A percentile compares a stretch with the other conserved stretches of the same genome.
Conservation (phyloP, 345 rosid species). For the Litchi chinensis region DNA sequence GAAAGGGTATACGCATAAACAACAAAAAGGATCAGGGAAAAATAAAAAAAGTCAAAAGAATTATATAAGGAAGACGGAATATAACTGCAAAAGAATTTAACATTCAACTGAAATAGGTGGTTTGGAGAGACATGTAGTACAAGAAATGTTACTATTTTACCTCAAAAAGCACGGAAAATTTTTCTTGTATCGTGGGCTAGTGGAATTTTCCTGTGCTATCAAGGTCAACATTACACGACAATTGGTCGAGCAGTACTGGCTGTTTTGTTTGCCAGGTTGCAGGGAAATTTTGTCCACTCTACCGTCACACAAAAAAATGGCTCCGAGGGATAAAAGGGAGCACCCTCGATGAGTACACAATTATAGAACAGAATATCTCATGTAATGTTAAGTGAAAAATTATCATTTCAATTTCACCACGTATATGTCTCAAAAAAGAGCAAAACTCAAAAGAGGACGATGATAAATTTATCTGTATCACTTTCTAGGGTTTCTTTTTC, state of each 20-base stretch:
- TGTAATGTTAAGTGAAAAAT: neutral
- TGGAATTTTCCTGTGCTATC: slow-evolving; percentile 30
- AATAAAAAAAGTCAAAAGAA: neutral
- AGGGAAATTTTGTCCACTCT: slow-evolving; percentile 18
- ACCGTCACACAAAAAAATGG: neutral
- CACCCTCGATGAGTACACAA: slow-evolving; percentile 32
- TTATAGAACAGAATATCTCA: slow-evolving; percentile 21
- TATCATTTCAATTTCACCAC: neutral
- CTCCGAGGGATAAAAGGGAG: slow-evolving; percentile 11
- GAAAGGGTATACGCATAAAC: too few species aligned
- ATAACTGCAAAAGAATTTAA: neutral
- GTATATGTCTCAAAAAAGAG: slow-evolving; percentile 1
- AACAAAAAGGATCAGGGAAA: neutral
- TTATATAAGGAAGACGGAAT: neutral
- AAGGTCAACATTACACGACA: slow-evolving; percentile 47
- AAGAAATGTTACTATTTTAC: slow-evolving; percentile 28
- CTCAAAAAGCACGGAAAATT: slow-evolving; percentile 29
- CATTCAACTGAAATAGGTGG: slow-evolving; percentile 1
- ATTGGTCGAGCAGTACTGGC: slow-evolving; percentile 11
- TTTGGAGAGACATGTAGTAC: slow-evolving; percentile 6
- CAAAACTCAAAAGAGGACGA: neutral
- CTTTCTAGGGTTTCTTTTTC: slow-evolving; percentile 25
- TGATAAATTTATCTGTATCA: slow-evolving; percentile 23
- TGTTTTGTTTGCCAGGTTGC: slow-evolving; percentile 5
- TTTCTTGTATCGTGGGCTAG: slow-evolving; percentile 16